These are phyloP conservation scores for Colletotrichum gigasporum DNA, from an alignment of 2,329 filamentous ascomycete species.

Conservation along the genomic window DNA sequence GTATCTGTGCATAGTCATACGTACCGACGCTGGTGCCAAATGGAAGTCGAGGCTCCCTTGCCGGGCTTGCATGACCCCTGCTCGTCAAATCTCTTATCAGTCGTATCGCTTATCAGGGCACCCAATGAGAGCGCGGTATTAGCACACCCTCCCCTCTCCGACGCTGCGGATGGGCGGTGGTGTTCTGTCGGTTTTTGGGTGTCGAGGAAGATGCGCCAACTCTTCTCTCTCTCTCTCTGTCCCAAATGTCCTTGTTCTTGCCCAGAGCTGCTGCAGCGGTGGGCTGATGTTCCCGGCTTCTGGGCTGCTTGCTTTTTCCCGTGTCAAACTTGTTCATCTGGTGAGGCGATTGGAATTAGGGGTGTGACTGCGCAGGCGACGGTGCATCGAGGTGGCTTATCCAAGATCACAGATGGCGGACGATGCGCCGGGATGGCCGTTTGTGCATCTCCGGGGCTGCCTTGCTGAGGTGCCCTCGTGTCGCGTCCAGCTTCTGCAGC, in stretches of 20 bases:
- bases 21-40: not conserved
- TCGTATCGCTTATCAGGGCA: not conserved
- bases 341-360: not conserved
- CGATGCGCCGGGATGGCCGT: not conserved
- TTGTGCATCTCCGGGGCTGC: slow-evolving; percentile 2
- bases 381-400: slow-evolving; percentile 6
- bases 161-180: slow-evolving; percentile 5
- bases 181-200: too few species aligned
- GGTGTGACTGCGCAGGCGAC: not conserved
- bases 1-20: too few species aligned
- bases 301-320: not conserved
- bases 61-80: slow-evolving; percentile 1
- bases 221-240: not conserved
- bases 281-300: not conserved
- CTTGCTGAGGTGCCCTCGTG: not conserved
- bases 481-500: not conserved
- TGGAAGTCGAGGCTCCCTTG: slow-evolving; percentile 12
- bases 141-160: slow-evolving; percentile 13
- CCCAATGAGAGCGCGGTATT: slow-evolving; percentile 8
- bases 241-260: not conserved
- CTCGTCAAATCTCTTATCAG: slow-evolving; percentile 21
- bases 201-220: too few species aligned
- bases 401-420: not conserved
- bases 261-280: not conserved
- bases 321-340: not conserved